Base-by-base conservation (phyloP, 805 yeast genomes). In the Metschnikowia lunata region DNA sequence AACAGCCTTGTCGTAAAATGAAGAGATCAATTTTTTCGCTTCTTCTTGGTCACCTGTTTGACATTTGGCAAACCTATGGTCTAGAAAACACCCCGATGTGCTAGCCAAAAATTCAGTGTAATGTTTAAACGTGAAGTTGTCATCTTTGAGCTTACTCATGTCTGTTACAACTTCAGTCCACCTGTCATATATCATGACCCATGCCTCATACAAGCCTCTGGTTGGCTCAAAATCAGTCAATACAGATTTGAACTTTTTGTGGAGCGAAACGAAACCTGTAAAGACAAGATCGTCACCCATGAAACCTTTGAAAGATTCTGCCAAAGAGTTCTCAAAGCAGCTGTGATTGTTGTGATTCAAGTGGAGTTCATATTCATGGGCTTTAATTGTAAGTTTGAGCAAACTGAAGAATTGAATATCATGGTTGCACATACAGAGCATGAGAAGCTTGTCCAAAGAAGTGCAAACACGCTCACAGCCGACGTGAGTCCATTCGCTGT, bases 51-150 rank as follows among this genome's bases (percentile, higher is more conserved):
- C 55, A 2, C 40, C 45, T 2, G 52, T 46, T 33, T 59, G 62
- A 37, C 50, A 49, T 13, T 40, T 42, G 4, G 60, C 40, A 50
- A 59, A 72, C 23, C 48, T 59, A 7, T 64, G 57, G 14, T 50
- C 55, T 23, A 83, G 58, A 45, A 84, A 76, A 12, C 82, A 72
- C 36, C 95, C 88, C 39, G 87, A 76, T 0, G 83, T 66, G 0
- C 88, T 78, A 2, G 88, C 87, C 47, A 87, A 61, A 47, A 83
- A 80, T 8, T 91, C 93, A 2, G 88, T 81, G 57, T 75, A 82
- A 56, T 82, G 84, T 53, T 85, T 69, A 61, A 80, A 80, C 26
- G 79, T 74, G 8, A 67, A 53, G 46, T 60, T 78, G n/a, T 66
- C 71, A 64, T 55, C 74, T 54, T 53, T 64, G 48, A 40, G 61